Base-by-base conservation (phyloP, 164 flowering plant species). In the Santalum album region DNA sequence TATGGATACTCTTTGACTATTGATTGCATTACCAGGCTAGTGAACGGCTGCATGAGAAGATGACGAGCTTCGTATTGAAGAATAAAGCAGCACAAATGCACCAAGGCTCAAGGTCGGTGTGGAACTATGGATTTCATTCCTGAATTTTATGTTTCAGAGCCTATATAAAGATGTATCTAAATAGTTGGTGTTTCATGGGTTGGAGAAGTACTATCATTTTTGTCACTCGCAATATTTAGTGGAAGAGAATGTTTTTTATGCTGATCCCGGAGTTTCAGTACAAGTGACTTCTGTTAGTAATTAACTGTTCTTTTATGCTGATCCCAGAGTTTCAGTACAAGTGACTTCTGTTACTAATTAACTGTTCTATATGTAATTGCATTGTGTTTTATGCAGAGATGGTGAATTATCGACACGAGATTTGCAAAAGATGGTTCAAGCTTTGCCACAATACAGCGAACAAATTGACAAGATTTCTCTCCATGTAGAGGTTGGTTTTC, bases 351-450 rank as follows among this genome's bases (percentile, higher is more conserved):
- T 6, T 32, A 12, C 0, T 32, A 32, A 32, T 32, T 32, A 32
- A 7, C 36, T 12, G 36, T 32, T 7, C 10, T 32, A n/a, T n/a
- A n/a, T n/a, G n/a, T n/a, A n/a, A 4, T 29, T 29, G 34, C 34
- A 14, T 19, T 42, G 4, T 21, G 19, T 51, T 36, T 54, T 48
- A 49, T 60, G 49, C 59, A 94, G 97, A 72, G 86, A 81, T 75
- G 84, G 91, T 59, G 97, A 94, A 64, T 57, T 94, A 54, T 94
- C 99, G 18, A 94, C 99, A 40, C 67, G 90, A 62, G 99, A 94
- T 32, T 64, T 94, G 71, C 97, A 94, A 68, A 87, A 94, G 70
- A 87, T 94, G 96, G 99, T 94, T 63, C 99, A 94, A 80, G 96
- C 97, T 58, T 74, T 94, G 74, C 99, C 99, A 24, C 92, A 94